A percentile compares a stretch with the other conserved stretches of the same genome.
Conservation (phyloP, 2,329 filamentous ascomycete genomes). For the Fusarium albosuccineum region DNA sequence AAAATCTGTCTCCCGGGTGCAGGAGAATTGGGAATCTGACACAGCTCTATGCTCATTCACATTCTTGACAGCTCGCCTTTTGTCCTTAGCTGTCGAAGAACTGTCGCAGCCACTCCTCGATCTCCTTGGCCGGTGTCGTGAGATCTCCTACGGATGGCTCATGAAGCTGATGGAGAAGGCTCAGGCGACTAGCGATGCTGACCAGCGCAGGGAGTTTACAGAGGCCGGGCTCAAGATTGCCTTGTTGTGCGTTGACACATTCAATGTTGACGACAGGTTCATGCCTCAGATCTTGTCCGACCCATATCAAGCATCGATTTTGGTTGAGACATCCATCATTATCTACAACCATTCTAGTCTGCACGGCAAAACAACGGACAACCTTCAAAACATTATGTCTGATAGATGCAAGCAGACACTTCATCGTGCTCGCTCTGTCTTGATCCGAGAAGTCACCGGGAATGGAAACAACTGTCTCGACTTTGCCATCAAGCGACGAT, state of each 20-base stretch:
- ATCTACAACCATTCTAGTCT: slow-evolving; percentile 16
- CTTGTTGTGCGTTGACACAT: slow-evolving; percentile 31
- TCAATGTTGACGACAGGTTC: slow-evolving; percentile 17
- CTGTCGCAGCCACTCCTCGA: neutral
- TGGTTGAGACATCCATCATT: slow-evolving; percentile 27
- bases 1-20: slow-evolving; percentile 11
- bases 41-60: slow-evolving; percentile 33
- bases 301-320: slow-evolving; percentile 21
- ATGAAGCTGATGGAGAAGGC: slow-evolving; percentile 3
- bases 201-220: slow-evolving; percentile 21
- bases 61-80: slow-evolving; percentile 30
- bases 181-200: slow-evolving; percentile 3
- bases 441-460: neutral
- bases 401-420: slow-evolving; percentile 27
- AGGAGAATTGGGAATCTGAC: slow-evolving; percentile 43
- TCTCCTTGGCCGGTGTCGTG: slow-evolving; percentile 17
- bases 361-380: neutral
- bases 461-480: slow-evolving; percentile 15
- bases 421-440: slow-evolving; percentile 2
- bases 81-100: slow-evolving; percentile 12
- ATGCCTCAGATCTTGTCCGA: slow-evolving; percentile 8
- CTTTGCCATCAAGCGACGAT: slow-evolving; percentile 32
- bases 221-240: slow-evolving; percentile 15
- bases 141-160: slow-evolving; percentile 27
- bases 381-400: slow-evolving; percentile 8